Evolutionary conservation across 176 grass and related monocot species (phyloP).

Genomic region (Phoenix roebelenii): DNA sequence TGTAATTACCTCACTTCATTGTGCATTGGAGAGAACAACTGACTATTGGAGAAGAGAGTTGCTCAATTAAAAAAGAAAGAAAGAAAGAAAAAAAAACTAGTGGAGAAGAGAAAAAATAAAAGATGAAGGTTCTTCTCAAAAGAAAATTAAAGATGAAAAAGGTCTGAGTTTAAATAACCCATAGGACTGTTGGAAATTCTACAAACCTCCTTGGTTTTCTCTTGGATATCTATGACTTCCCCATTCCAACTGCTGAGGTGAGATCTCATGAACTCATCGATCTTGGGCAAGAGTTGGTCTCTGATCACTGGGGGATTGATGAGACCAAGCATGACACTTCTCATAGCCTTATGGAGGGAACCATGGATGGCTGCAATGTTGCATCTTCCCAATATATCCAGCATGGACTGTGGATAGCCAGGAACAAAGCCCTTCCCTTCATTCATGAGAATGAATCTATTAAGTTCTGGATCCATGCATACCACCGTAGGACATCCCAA

Average conservation of each 20-base stretch:
- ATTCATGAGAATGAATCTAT: slow-evolving; percentile 54
- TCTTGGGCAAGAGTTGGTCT: slow-evolving; percentile 56
- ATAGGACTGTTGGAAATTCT: too few relatives aligned
- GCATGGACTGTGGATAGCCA: slow-evolving; percentile 95
- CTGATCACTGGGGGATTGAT: slow-evolving; percentile 50
- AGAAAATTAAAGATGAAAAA: too few relatives aligned
- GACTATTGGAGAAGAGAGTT: too few relatives aligned
- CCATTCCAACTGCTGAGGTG: slow-evolving; percentile 53
- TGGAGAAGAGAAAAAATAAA: too few relatives aligned
- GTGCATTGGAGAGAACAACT: too few relatives aligned
- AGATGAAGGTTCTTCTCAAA: too few relatives aligned
- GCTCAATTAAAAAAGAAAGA: too few relatives aligned
- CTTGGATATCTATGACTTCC: slow-evolving; percentile 65
- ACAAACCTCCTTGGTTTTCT: slow-evolving; percentile 89
- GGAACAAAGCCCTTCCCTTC: slow-evolving; percentile 72
- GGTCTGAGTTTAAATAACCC: too few relatives aligned
- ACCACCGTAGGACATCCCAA: slow-evolving; percentile 92
- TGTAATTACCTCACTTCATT: too few relatives aligned
- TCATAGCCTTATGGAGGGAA: slow-evolving; percentile 61
- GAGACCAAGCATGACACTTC: slow-evolving; percentile 66
- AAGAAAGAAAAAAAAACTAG: too few relatives aligned
- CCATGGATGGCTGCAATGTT: slow-evolving; percentile 96
- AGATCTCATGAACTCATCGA: slow-evolving; percentile 75
- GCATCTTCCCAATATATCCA: slow-evolving; percentile 61
- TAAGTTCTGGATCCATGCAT: slow-evolving; percentile 91